Base-by-base conservation (phyloP, 2,329 filamentous ascomycete species). In the Davidsoniella virescens region DNA sequence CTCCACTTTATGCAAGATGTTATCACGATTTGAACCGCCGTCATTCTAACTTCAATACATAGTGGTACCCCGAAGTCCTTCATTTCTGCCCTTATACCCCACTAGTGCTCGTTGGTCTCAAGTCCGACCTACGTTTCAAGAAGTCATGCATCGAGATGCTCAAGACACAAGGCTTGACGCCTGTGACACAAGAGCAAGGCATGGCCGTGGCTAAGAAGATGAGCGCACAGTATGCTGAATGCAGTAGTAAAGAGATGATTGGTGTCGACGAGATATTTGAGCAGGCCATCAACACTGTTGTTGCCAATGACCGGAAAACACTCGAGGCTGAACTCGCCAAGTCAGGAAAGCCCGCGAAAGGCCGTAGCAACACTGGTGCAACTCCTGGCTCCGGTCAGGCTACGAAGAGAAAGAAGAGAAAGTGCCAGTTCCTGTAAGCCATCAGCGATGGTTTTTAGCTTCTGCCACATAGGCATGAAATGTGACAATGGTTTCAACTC, bases 1-100 rank as follows among this genome's bases (percentile, higher is more conserved):
- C 16, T 14, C 33, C 26, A 36, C 43, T 8, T 18, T 4, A n/a
- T 9, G 17, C 23, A 14, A 18, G 1, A 17, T 12, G 26, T 12
- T 18, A 45, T 29, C 26, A 7, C n/a, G 10, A 9, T 17, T 3
- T 43, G 6, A 43, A 38, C 26, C 29, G 29, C 29, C 29, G 2
- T 1, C 29, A 33, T 33, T 9, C 29, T 33, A 33, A 33, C 12
- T 9, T 12, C 29, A 33, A 33, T 33, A 9, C 5, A 33, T 40
- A 96, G 92, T 98, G 92, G 92, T 98, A 95, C 62, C 92, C 92
- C 54, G 92, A 98, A 71, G 92, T 98, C 59, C 79, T 96, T 51
- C 92, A 98, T 68, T 98, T 98, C 72, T 96, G 92, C 68, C 92
- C 92, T 14, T 94, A 92, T 60, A 96, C 90, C 2, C 92, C 92